These are phyloP conservation scores for Collariella sp. DNA, from an alignment of 495 filamentous ascomycete species.

Conservation along the genomic window DNA sequence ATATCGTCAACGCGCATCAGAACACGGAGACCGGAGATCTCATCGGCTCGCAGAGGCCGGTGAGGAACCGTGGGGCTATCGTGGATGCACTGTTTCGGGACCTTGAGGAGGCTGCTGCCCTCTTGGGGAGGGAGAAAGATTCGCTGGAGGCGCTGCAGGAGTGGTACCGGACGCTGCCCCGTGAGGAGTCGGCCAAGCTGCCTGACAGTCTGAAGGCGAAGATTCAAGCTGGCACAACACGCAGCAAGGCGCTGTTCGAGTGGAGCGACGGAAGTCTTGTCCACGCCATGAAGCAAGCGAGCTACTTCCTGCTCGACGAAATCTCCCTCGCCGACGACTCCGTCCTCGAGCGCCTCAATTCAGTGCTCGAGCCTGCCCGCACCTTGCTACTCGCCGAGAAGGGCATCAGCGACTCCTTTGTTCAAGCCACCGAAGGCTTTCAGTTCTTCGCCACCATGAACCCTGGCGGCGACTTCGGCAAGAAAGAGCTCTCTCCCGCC, in stretches of 20 bases:
- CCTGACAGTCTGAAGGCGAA: conserved; percentile 43
- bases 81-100: conserved; percentile 56
- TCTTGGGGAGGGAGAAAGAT: conserved; percentile 21
- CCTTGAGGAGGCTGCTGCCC: conserved; percentile 42
- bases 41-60: conserved; percentile 88
- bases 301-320: conserved; percentile 92
- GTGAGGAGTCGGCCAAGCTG: conserved; percentile 25
- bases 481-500: conserved; percentile 91
- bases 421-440: conserved; percentile 73
- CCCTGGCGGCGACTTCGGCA: conserved; percentile 95
- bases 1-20: conserved; percentile 93
- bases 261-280: conserved; percentile 96
- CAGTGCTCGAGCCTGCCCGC: conserved; percentile 84
- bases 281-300: conserved; percentile 80
- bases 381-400: conserved; percentile 90
- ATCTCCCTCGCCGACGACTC: conserved; percentile 98
- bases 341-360: conserved; percentile 91
- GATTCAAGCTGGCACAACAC: conserved; percentile 52
- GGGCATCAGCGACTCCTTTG: conserved; percentile 67
- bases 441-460: conserved; percentile 99
- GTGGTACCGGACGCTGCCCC: conserved; percentile 30
- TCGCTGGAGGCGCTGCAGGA: conserved; percentile 33
- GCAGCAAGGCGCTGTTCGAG: conserved; percentile 79
- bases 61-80: conserved; percentile 70
- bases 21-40: conserved; percentile 96